Evolutionary conservation across 2,329 filamentous ascomycete genomes (phyloP).

Genomic region (Aschersonia sp.): DNA sequence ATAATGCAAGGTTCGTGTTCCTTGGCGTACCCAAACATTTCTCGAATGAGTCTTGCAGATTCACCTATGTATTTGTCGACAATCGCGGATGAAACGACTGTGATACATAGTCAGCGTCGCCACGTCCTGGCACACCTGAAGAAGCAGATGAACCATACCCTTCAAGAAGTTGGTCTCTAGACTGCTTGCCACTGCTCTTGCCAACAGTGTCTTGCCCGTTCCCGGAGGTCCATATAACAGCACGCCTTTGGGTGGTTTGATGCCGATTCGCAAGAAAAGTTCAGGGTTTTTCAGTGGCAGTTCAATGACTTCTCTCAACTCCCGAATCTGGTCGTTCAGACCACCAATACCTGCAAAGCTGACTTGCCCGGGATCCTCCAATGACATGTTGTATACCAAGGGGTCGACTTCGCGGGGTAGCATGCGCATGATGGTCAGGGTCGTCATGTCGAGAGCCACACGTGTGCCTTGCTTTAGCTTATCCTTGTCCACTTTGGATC

Average conservation of each 20-base stretch:
- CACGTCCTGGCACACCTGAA: background rate
- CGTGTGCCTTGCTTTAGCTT: constrained; percentile 98
- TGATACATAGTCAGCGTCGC: constrained; percentile 7
- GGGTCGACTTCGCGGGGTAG: constrained; percentile 95
- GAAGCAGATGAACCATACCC: constrained; percentile 36
- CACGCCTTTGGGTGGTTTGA: constrained; percentile 97
- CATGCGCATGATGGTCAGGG: constrained; percentile 99
- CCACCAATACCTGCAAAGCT: constrained; percentile 97
- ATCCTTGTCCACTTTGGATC: constrained; percentile 92
- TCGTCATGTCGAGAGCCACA: constrained; percentile 97
- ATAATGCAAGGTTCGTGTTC: constrained; percentile 99
- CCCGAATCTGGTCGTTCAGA: constrained; percentile 94
- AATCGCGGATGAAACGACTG: constrained; percentile 95
- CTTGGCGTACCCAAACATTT: constrained; percentile 99
- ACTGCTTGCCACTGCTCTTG: constrained; percentile 88
- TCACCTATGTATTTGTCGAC: constrained; percentile 99
- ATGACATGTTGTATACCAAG: constrained; percentile 98
- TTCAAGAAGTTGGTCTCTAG: constrained; percentile 98
- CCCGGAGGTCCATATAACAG: constrained; percentile 91
- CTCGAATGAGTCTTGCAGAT: constrained; percentile 88
- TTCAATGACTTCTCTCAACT: constrained; percentile 95
- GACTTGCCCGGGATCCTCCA: constrained; percentile 94
- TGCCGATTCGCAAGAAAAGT: constrained; percentile 89
- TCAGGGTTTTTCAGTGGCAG: constrained; percentile 97
- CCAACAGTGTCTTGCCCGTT: constrained; percentile 90